Evolutionary conservation across 129 eudicot genomes (phyloP).

Genomic region (Rutidosis leptorrhynchoides): DNA sequence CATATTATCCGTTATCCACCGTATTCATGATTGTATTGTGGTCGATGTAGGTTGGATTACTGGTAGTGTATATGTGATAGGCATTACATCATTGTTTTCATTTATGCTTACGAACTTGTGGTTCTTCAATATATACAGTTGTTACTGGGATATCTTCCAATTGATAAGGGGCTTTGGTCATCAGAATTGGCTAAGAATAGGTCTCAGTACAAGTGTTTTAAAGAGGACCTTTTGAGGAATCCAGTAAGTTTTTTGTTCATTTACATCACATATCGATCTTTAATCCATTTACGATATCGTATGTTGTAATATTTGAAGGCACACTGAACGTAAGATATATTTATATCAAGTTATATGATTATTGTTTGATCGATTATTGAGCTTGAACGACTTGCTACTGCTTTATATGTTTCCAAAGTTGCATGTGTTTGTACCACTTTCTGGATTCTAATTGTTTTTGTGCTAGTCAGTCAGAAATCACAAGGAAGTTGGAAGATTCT

Average conservation of each 20-base stretch:
- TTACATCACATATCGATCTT: not conserved
- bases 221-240: conserved; percentile 81
- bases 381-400: conserved; percentile 10
- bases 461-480: conserved; percentile 98
- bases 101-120: not conserved
- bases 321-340: conserved; percentile 12
- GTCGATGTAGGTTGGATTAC: not conserved
- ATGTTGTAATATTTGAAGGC: not conserved
- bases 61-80: not conserved
- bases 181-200: conserved; percentile 88
- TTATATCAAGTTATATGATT: not conserved
- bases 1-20: not conserved
- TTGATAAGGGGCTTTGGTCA: conserved; percentile 78
- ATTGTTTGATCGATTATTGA: not conserved
- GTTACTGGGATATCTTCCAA: conserved; percentile 76
- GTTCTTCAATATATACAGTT: conserved; percentile 48
- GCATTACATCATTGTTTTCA: not conserved
- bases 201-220: conserved; percentile 79
- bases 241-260: conserved; percentile 65
- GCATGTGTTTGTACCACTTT: conserved; percentile 16
- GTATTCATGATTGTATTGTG: not conserved
- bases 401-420: conserved; percentile 5
- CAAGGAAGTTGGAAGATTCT: conserved; percentile 70
- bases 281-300: conserved; percentile 4
- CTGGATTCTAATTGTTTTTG: conserved; percentile 53